Base-by-base conservation (phyloP, 257 asterid species). In the Solanum bukasovii region DNA sequence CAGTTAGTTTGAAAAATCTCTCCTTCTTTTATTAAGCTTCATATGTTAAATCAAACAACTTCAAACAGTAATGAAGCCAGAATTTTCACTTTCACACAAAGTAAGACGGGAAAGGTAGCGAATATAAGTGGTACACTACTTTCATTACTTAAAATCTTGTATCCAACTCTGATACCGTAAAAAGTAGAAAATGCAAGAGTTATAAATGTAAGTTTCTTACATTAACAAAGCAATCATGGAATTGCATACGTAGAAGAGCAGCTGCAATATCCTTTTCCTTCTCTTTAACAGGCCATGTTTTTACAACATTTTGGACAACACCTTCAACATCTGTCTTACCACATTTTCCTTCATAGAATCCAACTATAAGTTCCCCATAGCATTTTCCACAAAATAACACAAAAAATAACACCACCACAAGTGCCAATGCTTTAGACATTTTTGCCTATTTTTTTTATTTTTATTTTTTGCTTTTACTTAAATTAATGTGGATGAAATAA, bases 181-280 rank as follows among this genome's bases (percentile, higher is more conserved):
- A 23, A 46, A 14, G 8, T 49, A 49, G n/a, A 56, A 56, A 18
- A 56, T 0, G 4, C 65, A 56, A 56, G 70, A 52, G 71, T 63
- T 70, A 8, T n/a, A n/a, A n/a, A 6, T 52, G 1, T 52, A 75
- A 71, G 56, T 21, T 16, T 88, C 94, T 89, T 85, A 94, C 95
- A 10, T 87, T 90, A 89, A 94, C 95, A 74, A 94, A 94, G 86
- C 96, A 94, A 27, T 94, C 95, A 20, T 94, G 96, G 40, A 94
- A 93, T n/a, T 94, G 96, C 95, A 94, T 83, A 84, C 96, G 94
- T 5, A 94, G 92, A 14, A 94, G 94, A 14, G 94, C 94, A 42
- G 96, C 91, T 0, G 91, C 71, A 67, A 93, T 89, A 88, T 89
- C 87, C 11, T 56, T 86, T 84, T 94, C 94, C 72, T n/a, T n/a